Percentiles rank a stretch among this genome's conserved stretches.
Evolutionary conservation across 345 rosid genomes (phyloP).

Genomic region (Lumnitzera littorea): DNA sequence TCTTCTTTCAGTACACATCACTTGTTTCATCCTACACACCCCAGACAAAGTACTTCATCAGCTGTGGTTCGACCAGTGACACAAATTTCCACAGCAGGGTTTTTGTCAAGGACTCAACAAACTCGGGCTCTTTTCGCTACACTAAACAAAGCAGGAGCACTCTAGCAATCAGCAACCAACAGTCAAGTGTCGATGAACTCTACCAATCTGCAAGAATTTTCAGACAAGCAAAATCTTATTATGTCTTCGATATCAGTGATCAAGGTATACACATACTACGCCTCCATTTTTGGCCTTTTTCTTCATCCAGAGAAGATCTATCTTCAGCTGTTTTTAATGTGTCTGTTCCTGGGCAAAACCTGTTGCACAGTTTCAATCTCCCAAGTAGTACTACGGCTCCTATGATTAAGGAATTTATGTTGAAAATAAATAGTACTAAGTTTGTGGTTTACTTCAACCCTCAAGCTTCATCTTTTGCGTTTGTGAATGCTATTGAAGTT

Average conservation of each 20-base stretch:
- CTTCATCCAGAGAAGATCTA: constrained; percentile 16
- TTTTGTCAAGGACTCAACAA: constrained; percentile 14
- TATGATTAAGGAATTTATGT: constrained; percentile 34
- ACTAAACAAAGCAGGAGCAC: constrained; percentile 8
- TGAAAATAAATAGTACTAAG: constrained; percentile 11
- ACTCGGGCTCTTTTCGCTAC: not conserved
- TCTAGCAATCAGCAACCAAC: not conserved
- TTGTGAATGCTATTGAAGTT: constrained; percentile 63
- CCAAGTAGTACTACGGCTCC: constrained; percentile 8
- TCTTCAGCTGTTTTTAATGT: constrained; percentile 29
- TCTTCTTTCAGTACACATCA: constrained; percentile 9
- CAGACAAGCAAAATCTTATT: constrained; percentile 16
- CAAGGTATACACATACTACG: constrained; percentile 38
- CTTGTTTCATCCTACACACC: not conserved
- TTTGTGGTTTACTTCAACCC: constrained; percentile 35
- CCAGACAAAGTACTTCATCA: constrained; percentile 15
- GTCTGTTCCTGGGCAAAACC: constrained; percentile 21
- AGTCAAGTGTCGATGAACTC: constrained; percentile 1
- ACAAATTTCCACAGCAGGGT: not conserved
- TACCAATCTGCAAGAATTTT: constrained; percentile 47
- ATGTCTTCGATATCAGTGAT: constrained; percentile 19
- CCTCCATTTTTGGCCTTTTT: constrained; percentile 29
- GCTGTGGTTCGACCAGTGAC: constrained; percentile 20
- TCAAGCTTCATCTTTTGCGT: constrained; percentile 29
- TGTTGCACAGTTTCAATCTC: constrained; percentile 21